Evolutionary conservation across 2,329 filamentous ascomycete species (phyloP).

Genomic region (Thermomyces lanuginosus): DNA sequence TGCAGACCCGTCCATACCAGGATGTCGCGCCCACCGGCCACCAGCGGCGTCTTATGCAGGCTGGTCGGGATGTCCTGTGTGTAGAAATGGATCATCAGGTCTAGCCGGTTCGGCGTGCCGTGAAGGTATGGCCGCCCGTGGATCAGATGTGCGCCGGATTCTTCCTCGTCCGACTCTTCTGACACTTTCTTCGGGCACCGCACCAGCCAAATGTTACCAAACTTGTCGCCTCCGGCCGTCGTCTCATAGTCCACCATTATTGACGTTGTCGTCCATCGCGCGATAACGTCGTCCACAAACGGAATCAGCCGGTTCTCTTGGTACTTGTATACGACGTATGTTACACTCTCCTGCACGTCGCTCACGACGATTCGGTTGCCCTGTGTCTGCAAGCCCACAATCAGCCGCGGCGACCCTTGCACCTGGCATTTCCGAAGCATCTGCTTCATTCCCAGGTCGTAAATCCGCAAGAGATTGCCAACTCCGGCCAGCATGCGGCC

Average conservation of each 20-base stretch:
- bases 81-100: slow-evolving; percentile 76
- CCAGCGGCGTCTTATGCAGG: slow-evolving; percentile 73
- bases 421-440: slow-evolving; percentile 83
- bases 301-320: slow-evolving; percentile 83
- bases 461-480: slow-evolving; percentile 66
- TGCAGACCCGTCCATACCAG: slow-evolving; percentile 88
- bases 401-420: slow-evolving; percentile 61
- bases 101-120: slow-evolving; percentile 69
- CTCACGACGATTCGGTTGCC: slow-evolving; percentile 82
- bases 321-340: slow-evolving; percentile 84
- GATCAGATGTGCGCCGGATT: slow-evolving; percentile 74
- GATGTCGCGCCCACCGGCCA: slow-evolving; percentile 81
- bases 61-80: slow-evolving; percentile 83
- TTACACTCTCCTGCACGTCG: slow-evolving; percentile 82
- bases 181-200: slow-evolving; percentile 74
- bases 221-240: slow-evolving; percentile 87
- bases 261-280: slow-evolving; percentile 78
- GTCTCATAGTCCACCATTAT: slow-evolving; percentile 98
- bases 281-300: slow-evolving; percentile 77
- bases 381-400: slow-evolving; percentile 76
- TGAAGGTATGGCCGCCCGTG: slow-evolving; percentile 83
- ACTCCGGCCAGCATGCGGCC: slow-evolving; percentile 76
- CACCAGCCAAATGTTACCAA: slow-evolving; percentile 88
- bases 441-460: slow-evolving; percentile 84
- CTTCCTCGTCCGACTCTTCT: slow-evolving; percentile 80